Evolutionary conservation across 2,329 filamentous ascomycete species (phyloP), one percentile per base, ranked within the genome.

Genomic region (Aureobasidium zeae): DNA sequence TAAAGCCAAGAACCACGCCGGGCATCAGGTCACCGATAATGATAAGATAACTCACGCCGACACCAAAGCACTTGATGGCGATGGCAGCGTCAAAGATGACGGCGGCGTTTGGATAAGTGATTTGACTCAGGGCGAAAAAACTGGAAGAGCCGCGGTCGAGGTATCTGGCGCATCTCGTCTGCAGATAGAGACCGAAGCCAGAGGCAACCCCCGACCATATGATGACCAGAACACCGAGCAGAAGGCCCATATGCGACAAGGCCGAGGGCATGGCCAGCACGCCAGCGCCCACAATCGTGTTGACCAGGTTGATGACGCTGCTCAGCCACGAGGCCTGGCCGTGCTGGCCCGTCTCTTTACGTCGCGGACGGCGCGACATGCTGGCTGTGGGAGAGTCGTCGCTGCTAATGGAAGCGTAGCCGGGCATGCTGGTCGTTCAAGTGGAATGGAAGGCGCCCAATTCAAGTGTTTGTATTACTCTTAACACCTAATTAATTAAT

Each of bases 21-120:
- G 91, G 91, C 91, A 98, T 98, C 50, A 98, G 69, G 61, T 98
- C 91, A 38, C 91, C 91, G 54, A 98, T 96, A 57, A 98, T 96
- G 58, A 98, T 98, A 55, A 98, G 76, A 66, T 98, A 98, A 55
- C 87, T 95, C 48, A 96, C 86, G 16, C 85, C 91, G 8, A 98
- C 91, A 26, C 91, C 91, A 60, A 98, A 98, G 64, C 91, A 98
- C 63, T 98, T 98, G 58, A 98, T 79, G 10, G 89, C 87, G 59
- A 98, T 98, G 5, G 91, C 91, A 5, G 82, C 81, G 65, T 98
- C 91, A 62, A 98, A 98, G 33, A 96, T 73, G 34, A 98, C 86
- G 7, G 91, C 86, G 2, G 89, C 87, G 61, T 94, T 94, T 1
- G 91, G 91, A 57, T 96, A 98, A 4, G 91, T 96, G 50, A 98